Base-by-base conservation (phyloP, 1,139 yeast genomes). In the Debaryomyces udenii region DNA sequence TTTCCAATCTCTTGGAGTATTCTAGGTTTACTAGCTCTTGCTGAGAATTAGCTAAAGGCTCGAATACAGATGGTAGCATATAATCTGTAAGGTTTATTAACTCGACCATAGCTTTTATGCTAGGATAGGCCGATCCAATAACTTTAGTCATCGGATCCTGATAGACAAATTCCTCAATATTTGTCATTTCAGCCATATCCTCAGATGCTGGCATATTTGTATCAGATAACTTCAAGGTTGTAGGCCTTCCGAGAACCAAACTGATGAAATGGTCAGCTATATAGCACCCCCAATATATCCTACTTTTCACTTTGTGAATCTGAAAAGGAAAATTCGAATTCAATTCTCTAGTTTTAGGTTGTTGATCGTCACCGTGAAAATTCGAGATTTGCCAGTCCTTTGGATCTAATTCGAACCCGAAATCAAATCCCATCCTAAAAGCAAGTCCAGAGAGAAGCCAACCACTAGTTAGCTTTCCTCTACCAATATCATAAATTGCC, bases 261-360 rank as follows among this genome's bases (percentile, higher is more conserved):
- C 51, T 39, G 13, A 48, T 46, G 13, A 48, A 41, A 29, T 47
- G 42, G 31, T 48, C 52, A 1, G 42, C 52, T 13, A 48, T 37
- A 24, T 44, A 48, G 4, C 46, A 45, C 1, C 52, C 52, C 52
- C 52, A 48, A 29, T 47, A 48, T 4, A 48, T 46, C 27, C 52
- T 37, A 31, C 50, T 47, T 28, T 45, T 37, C 10, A 48, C 40
- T 22, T 44, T 44, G 14, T 27, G 43, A 4, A 44, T 35, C 16
- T 41, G 44, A 35, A 46, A 48, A 4, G 51, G 52, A 38, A 35
- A 48, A n/a, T 43, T 39, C 9, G 33, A 16, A 27, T 36, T 40
- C 10, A 48, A 31, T 22, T 32, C 23, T 24, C 38, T 40, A 30
- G 39, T 38, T n/a, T 23, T 23, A 3, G 29, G 7, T 14, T 16